A percentile compares a stretch with the other conserved stretches of the same genome.
Evolutionary conservation across 2,329 filamentous ascomycete species (phyloP).

Genomic region (Zasmidium angulare): DNA sequence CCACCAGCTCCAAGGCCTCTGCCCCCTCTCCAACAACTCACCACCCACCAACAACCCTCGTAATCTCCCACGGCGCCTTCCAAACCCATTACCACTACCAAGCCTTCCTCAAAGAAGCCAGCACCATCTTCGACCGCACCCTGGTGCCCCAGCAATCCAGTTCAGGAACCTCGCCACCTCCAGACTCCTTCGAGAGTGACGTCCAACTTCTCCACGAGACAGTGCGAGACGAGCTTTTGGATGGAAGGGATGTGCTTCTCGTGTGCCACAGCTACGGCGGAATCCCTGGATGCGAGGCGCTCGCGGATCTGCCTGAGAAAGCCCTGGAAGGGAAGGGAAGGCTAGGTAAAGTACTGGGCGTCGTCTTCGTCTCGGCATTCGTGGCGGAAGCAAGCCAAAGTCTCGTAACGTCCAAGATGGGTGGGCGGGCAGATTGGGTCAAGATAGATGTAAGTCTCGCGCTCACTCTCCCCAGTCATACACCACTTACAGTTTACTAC

Average conservation of each 20-base stretch:
- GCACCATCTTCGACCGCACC: slow-evolving; percentile 9
- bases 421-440: slow-evolving; percentile 18
- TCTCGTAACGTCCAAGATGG: slow-evolving; percentile 15
- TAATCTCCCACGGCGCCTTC: slow-evolving; percentile 21
- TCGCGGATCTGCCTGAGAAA: slow-evolving; percentile 12
- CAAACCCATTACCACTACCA: slow-evolving; percentile 20
- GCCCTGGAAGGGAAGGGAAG: not conserved
- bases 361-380: slow-evolving; percentile 25
- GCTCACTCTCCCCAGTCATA: not conserved
- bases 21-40: not conserved
- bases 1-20: not conserved
- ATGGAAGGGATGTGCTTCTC: slow-evolving; percentile 17
- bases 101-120: slow-evolving; percentile 6
- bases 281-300: slow-evolving; percentile 22
- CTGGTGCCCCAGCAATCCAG: slow-evolving; percentile 15
- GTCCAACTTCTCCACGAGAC: slow-evolving; percentile 11
- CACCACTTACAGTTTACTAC: not conserved
- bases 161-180: slow-evolving; percentile 10
- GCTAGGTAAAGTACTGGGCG: slow-evolving; percentile 15
- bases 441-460: not conserved
- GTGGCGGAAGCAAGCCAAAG: slow-evolving; percentile 17
- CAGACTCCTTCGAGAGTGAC: slow-evolving; percentile 14
- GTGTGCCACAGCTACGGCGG: slow-evolving; percentile 22
- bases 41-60: slow-evolving; percentile 7
- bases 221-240: slow-evolving; percentile 9